These are phyloP conservation scores for Cutaneotrichosporon arboriforme DNA, from an alignment of 1,284 basidiomycete genomes.

Conservation along the genomic window DNA sequence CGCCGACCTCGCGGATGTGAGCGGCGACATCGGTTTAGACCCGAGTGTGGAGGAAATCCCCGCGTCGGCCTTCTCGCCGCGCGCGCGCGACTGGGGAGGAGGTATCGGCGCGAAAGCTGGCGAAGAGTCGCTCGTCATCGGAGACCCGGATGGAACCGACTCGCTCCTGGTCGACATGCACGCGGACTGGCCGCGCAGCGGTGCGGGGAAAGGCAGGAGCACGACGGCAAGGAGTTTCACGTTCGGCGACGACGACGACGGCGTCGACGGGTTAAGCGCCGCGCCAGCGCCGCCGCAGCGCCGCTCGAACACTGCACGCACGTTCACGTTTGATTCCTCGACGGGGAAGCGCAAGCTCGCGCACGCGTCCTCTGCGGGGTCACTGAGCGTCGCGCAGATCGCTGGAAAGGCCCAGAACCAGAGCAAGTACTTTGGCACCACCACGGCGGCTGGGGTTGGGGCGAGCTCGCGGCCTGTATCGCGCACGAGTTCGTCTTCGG, in stretches of 20 bases:
- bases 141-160: constrained; percentile 1
- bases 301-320: constrained; percentile 20
- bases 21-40: not conserved
- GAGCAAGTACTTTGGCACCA: constrained; percentile 6
- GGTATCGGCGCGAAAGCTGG: too few relatives aligned
- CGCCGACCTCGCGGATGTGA: not conserved
- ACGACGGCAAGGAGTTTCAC: not conserved
- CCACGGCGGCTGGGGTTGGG: too few relatives aligned
- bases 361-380: not conserved
- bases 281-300: not conserved
- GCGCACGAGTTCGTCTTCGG: too few relatives aligned
- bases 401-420: not conserved
- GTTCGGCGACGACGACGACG: not conserved
- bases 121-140: constrained; percentile 24
- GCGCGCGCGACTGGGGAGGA: too few relatives aligned
- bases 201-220: not conserved
- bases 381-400: too few relatives aligned
- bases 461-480: too few relatives aligned
- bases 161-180: not conserved
- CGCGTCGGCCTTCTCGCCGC: not conserved
- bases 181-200: too few relatives aligned
- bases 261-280: not conserved
- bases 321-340: constrained; percentile 19
- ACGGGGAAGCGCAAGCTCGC: not conserved
- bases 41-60: not conserved